Evolutionary conservation across 305 asterid genomes (phyloP).

Genomic region (Rubia peregrina): DNA sequence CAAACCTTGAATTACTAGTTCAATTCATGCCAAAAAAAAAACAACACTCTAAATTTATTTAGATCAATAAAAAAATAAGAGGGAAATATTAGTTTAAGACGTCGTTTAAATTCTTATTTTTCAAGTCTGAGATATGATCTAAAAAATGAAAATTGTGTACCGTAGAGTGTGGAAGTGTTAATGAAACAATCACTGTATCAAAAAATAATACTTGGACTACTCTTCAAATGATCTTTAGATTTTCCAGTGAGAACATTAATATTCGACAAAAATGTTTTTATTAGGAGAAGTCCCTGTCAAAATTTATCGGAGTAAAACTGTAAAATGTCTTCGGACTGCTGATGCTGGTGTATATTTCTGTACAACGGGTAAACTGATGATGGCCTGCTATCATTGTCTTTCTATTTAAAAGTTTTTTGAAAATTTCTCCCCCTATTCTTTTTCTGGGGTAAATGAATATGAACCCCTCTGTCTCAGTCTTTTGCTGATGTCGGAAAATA

Average conservation of each 20-base stretch:
- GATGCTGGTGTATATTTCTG: conserved; percentile 8
- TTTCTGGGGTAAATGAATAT: neutral
- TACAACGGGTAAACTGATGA: conserved; percentile 12
- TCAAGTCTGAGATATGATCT: too few species aligned
- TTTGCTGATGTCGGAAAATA: neutral
- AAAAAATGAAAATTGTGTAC: too few species aligned
- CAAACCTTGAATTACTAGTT: too few species aligned
- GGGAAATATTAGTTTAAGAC: too few species aligned
- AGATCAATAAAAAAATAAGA: too few species aligned
- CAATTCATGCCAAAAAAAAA: too few species aligned
- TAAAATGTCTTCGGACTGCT: neutral
- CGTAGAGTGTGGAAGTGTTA: too few species aligned
- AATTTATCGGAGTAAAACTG: conserved; percentile 8
- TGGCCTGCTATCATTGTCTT: conserved; percentile 3
- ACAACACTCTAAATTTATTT: too few species aligned
- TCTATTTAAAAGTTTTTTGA: neutral
- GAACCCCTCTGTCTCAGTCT: neutral
- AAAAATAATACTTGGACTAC: neutral
- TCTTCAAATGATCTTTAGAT: neutral
- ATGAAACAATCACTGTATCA: neutral
- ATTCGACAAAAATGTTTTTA: neutral
- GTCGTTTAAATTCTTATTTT: too few species aligned
- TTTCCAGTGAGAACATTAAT: neutral
- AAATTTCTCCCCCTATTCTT: neutral
- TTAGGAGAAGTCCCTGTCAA: conserved; percentile 4